Conservation (phyloP, 2,329 filamentous ascomycete genomes). For the Escovopsis sp. region DNA sequence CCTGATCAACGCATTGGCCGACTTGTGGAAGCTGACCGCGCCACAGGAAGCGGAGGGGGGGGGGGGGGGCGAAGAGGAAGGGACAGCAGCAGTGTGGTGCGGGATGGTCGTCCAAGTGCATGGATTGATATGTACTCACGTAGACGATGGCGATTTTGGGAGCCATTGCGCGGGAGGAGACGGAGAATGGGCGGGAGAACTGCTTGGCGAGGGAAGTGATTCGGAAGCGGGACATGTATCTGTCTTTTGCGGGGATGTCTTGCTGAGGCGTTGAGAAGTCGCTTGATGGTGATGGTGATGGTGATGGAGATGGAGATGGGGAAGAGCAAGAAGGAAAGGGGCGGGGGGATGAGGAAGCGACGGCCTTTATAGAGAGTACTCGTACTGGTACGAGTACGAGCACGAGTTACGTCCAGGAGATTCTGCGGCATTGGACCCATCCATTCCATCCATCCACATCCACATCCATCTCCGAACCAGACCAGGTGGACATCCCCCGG, state of each 20-base stretch:
- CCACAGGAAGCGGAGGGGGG: background rate
- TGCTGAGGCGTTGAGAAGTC: background rate
- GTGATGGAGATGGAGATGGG: background rate
- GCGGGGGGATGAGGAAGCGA: background rate
- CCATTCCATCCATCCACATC: no score
- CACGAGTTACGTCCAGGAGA: no score
- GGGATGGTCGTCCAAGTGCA: no score
- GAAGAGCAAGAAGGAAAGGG: background rate
- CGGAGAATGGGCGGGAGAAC: background rate
- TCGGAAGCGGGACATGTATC: background rate
- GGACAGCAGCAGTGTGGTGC: background rate
- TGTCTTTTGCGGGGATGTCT: no score
- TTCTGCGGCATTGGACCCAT: no score
- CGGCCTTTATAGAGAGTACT: no score
- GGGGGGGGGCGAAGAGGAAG: background rate
- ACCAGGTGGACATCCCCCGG: no score
- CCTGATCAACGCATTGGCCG: no score
- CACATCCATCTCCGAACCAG: no score
- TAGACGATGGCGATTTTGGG: conserved; percentile 86
- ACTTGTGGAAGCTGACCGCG: background rate
- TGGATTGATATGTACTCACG: conserved; percentile 42
- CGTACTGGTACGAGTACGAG: no score
- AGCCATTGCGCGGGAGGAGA: conserved; percentile 47
- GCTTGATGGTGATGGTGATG: background rate
- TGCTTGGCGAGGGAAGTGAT: no score